These are phyloP conservation scores for Diaporthe helianthi DNA, from an alignment of 2,329 filamentous ascomycete genomes.

Conservation along the genomic window DNA sequence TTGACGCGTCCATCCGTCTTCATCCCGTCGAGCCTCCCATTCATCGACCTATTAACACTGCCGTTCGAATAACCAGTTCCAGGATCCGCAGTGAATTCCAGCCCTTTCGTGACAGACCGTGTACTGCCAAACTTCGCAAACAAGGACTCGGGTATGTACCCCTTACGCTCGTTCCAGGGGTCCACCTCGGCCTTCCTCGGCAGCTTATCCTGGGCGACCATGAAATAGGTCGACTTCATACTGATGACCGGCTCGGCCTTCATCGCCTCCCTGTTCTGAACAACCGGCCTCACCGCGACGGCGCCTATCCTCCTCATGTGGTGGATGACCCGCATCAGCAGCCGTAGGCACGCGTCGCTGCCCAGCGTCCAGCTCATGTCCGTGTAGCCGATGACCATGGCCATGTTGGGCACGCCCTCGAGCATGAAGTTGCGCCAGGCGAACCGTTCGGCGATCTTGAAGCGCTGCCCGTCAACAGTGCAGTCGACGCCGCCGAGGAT, in stretches of 20 bases:
- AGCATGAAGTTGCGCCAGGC: conserved; percentile 72
- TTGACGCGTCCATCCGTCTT: neutral
- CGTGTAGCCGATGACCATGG: conserved; percentile 69
- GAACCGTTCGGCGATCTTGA: conserved; percentile 59
- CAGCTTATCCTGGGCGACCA: conserved; percentile 27
- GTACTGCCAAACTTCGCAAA: conserved; percentile 17
- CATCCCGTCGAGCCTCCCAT: neutral
- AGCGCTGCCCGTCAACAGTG: conserved; percentile 58
- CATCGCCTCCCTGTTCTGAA: conserved; percentile 18
- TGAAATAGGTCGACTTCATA: conserved; percentile 33
- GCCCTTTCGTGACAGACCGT: conserved; percentile 26
- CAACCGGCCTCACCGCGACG: conserved; percentile 23
- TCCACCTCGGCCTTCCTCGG: conserved; percentile 28
- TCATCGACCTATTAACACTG: neutral
- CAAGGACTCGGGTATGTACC: conserved; percentile 23
- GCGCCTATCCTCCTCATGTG: conserved; percentile 49
- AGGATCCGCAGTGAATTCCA: conserved; percentile 10
- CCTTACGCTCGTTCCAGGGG: conserved; percentile 30
- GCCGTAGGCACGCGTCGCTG: conserved; percentile 59
- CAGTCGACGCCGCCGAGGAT: conserved; percentile 62
- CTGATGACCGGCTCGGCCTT: conserved; percentile 27
- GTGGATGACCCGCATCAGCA: conserved; percentile 58
- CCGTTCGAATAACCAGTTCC: neutral
- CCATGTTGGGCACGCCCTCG: conserved; percentile 68
- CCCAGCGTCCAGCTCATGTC: conserved; percentile 73